phyloP scores from a whole-genome alignment of 1,284 basidiomycete genomes.

The Calocybe gambosa region DNA sequence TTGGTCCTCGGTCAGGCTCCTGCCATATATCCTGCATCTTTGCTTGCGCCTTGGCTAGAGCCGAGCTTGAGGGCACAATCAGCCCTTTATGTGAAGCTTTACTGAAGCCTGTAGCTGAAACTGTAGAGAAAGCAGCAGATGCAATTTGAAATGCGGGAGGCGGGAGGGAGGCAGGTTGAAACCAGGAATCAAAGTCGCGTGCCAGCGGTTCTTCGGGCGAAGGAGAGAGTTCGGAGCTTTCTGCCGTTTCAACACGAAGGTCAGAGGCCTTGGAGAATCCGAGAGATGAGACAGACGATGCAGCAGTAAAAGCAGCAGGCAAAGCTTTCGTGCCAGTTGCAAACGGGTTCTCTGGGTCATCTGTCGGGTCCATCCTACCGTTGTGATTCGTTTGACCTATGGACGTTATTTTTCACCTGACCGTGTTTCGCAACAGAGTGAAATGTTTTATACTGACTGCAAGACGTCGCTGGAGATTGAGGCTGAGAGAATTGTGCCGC shows the following conservation, averaged over 20 bases:
- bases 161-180: slow-evolving; percentile 31
- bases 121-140: slow-evolving; percentile 11
- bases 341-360: slow-evolving; percentile 45
- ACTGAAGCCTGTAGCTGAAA: slow-evolving; percentile 22
- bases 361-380: slow-evolving; percentile 13
- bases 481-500: slow-evolving; percentile 39
- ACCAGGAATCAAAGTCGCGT: slow-evolving; percentile 52
- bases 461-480: slow-evolving; percentile 5
- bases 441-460: slow-evolving; percentile 1
- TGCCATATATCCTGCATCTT: slow-evolving; percentile 50
- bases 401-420: too few species aligned
- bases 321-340: slow-evolving; percentile 14
- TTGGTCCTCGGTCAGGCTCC: slow-evolving; percentile 31
- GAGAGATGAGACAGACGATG: slow-evolving; percentile 12
- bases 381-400: not conserved
- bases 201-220: slow-evolving; percentile 40
- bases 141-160: slow-evolving; percentile 34
- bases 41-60: slow-evolving; percentile 50
- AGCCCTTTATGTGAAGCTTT: slow-evolving; percentile 30
- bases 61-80: slow-evolving; percentile 50
- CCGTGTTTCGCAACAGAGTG: not conserved
- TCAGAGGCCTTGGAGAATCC: slow-evolving; percentile 20
- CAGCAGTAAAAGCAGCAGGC: slow-evolving; percentile 18
- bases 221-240: slow-evolving; percentile 26
- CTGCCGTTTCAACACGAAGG: slow-evolving; percentile 12